These are phyloP conservation scores for Acanthamoeba sp. DNA, from an alignment of 208 protist genomes.

Conservation along the genomic window DNA sequence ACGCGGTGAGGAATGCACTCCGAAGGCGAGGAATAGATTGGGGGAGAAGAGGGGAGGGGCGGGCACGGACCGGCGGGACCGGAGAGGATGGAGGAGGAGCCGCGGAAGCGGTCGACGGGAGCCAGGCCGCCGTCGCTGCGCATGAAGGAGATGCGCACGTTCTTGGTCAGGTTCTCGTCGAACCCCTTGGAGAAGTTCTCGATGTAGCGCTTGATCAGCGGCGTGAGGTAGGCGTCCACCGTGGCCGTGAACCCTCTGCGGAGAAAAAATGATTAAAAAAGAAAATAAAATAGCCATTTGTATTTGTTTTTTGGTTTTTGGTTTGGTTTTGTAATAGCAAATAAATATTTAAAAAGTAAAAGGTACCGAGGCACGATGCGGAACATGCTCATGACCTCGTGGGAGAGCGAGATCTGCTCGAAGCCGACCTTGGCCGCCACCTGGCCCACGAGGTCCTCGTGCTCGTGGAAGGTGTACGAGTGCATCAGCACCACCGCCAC, in stretches of 20 bases:
- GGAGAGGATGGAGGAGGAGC: conserved; percentile 94
- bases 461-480: conserved; percentile 93
- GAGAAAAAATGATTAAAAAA: too few relatives aligned
- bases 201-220: conserved; percentile 93
- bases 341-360: background rate
- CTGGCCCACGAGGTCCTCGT: conserved; percentile 92
- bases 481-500: conserved; percentile 96
- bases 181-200: conserved; percentile 87
- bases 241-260: conserved; percentile 94
- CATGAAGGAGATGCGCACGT: conserved; percentile 85
- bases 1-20: background rate
- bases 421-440: conserved; percentile 94
- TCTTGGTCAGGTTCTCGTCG: conserved; percentile 68
- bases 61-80: conserved; percentile 89
- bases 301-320: too few relatives aligned
- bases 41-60: background rate
- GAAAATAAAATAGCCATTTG: too few relatives aligned
- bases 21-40: background rate
- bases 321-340: too few relatives aligned
- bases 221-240: conserved; percentile 97
- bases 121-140: conserved; percentile 95
- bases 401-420: conserved; percentile 93
- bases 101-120: conserved; percentile 93
- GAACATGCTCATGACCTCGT: conserved; percentile 94
- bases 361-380: conserved; percentile 90